Conservation (phyloP, 768 basidiomycete species). For the Leccinum variicolor region DNA sequence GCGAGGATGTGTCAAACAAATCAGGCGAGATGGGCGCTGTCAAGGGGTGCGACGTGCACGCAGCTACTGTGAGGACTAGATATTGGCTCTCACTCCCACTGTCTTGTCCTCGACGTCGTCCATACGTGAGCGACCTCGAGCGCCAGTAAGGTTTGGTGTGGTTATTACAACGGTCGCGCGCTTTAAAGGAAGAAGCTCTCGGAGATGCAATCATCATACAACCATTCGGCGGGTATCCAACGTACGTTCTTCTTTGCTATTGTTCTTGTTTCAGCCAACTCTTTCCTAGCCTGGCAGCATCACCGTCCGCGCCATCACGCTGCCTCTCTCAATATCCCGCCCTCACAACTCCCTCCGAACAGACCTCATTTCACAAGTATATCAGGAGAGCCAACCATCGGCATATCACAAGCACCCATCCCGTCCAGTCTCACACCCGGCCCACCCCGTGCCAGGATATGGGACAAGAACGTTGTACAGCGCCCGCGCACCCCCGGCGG, state of each 20-base stretch:
- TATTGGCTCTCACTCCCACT: neutral
- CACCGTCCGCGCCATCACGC: constrained; percentile 20
- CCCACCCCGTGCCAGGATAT: constrained; percentile 15
- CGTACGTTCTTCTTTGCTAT: neutral
- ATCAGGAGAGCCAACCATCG: constrained; percentile 4
- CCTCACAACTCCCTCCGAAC: constrained; percentile 6
- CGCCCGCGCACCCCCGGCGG: constrained; percentile 8
- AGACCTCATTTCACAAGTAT: constrained; percentile 24
- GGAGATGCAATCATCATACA: constrained; percentile 28
- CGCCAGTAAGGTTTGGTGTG: neutral
- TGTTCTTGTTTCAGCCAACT: neutral
- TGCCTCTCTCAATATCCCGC: constrained; percentile 16
- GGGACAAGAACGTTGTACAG: constrained; percentile 16
- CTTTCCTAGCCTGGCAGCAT: constrained; percentile 17
- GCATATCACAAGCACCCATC: constrained; percentile 10
- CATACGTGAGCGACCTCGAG: neutral
- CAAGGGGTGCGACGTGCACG: constrained; percentile 2
- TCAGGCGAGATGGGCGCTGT: constrained; percentile 26
- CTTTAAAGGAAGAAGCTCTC: neutral
- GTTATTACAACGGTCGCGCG: neutral
- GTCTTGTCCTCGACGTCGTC: neutral
- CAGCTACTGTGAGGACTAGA: neutral
- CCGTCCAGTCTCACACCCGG: constrained; percentile 27
- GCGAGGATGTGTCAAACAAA: neutral
- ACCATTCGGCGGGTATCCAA: constrained; percentile 29